Conservation (phyloP, 2,329 filamentous ascomycete species). For the Colletotrichum salicis region DNA sequence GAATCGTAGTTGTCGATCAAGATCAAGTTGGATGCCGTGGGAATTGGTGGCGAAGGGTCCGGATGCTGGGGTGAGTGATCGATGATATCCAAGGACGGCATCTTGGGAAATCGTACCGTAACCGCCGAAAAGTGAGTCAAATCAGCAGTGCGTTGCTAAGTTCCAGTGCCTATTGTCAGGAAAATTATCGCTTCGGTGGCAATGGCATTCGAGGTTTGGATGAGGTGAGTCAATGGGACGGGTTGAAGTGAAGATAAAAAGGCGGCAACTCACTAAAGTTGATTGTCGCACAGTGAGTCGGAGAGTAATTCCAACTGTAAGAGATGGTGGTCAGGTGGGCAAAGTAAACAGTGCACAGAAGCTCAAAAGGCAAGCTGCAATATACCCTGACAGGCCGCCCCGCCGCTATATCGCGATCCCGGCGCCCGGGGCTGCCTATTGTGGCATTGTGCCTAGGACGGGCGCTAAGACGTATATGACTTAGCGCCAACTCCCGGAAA, state of each 20-base stretch:
- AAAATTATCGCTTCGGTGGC: neutral
- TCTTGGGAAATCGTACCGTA: constrained; percentile 44
- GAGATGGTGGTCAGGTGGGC: fast-evolving
- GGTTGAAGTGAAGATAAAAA: constrained; percentile 12
- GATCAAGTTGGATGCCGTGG: constrained; percentile 88
- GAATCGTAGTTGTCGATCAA: constrained; percentile 99
- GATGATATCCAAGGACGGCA: constrained; percentile 63
- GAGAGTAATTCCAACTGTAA: constrained; percentile 9
- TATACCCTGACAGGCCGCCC: constrained; percentile 6
- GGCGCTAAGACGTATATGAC: constrained; percentile 2
- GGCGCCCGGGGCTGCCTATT: constrained; percentile 33
- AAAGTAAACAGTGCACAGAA: constrained; percentile 7
- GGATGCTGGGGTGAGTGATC: constrained; percentile 92
- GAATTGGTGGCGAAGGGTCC: constrained; percentile 75
- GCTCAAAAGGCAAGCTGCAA: constrained; percentile 5
- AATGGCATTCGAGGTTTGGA: neutral
- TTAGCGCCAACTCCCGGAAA: constrained; percentile 18
- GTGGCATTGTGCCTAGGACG: constrained; percentile 4
- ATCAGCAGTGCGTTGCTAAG: neutral
- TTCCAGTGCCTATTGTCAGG: neutral
- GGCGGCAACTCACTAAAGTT: constrained; percentile 17
- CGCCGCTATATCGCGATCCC: constrained; percentile 31
- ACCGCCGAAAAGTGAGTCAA: neutral
- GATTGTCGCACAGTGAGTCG: constrained; percentile 9
- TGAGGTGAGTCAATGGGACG: constrained; percentile 20